Percentiles rank a stretch among this genome's conserved stretches.
Conservation (phyloP, 2,329 filamentous ascomycete species). For the Samsoniella hepiali region DNA sequence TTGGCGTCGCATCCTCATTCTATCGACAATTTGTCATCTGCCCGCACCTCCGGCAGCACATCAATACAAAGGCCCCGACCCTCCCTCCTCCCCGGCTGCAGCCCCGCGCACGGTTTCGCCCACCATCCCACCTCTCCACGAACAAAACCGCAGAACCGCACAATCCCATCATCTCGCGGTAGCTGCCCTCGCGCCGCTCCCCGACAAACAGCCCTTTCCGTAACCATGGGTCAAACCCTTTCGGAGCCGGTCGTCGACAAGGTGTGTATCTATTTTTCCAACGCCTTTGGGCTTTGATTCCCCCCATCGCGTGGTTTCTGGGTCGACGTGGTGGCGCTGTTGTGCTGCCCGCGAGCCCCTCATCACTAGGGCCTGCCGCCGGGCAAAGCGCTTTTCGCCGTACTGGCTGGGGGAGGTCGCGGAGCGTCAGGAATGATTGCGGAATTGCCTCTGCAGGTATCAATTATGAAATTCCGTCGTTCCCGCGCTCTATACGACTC, state of each 20-base stretch:
- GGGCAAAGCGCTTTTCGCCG: neutral
- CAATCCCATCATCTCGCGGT: constrained; percentile 17
- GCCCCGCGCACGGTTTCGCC: constrained; percentile 16
- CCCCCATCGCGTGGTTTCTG: neutral
- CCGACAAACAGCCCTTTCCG: constrained; percentile 20
- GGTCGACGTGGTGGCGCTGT: neutral
- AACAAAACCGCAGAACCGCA: constrained; percentile 13
- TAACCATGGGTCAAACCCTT: constrained; percentile 93
- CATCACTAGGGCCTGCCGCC: neutral
- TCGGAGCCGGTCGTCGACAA: constrained; percentile 99
- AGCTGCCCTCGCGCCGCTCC: constrained; percentile 20
- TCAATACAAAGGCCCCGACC: neutral
- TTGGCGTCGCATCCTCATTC: neutral
- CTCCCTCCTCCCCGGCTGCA: neutral
- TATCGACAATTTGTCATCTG: neutral
- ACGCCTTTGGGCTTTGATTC: neutral
- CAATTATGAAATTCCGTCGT: neutral
- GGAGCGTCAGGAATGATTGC: neutral
- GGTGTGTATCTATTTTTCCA: constrained; percentile 51
- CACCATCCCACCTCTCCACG: constrained; percentile 14
- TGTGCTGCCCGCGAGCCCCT: neutral
- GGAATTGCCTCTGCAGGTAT: neutral
- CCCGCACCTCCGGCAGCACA: neutral
- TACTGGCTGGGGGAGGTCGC: neutral
- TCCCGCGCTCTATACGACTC: neutral